Evolutionary conservation across 2,329 filamentous ascomycete genomes (phyloP).

Genomic region (Penicillium sp.): DNA sequence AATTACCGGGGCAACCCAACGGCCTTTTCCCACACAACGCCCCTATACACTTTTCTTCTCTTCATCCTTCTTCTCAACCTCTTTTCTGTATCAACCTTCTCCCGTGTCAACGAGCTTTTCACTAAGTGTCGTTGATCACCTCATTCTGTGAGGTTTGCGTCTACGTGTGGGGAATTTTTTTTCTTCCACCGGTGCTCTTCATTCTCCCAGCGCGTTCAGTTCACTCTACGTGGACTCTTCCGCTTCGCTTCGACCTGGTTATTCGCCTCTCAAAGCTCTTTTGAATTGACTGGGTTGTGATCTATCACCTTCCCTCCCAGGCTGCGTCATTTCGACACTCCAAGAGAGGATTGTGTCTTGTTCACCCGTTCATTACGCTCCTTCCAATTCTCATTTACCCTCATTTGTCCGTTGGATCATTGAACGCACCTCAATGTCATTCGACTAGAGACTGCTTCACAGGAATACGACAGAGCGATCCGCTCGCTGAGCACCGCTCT

Average conservation of each 20-base stretch:
- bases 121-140: constrained; percentile 51
- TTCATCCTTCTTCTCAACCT: constrained; percentile 21
- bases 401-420: constrained; percentile 23
- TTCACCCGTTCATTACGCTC: constrained; percentile 19
- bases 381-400: constrained; percentile 28
- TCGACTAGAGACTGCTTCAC: constrained; percentile 38
- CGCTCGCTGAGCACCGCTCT: constrained; percentile 44
- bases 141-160: constrained; percentile 30
- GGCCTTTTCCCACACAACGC: constrained; percentile 53
- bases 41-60: constrained; percentile 20
- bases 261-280: constrained; percentile 8
- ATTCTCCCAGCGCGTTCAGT: constrained; percentile 8
- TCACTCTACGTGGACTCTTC: constrained; percentile 5
- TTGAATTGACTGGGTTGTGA: constrained; percentile 8
- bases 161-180: constrained; percentile 26
- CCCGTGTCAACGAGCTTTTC: constrained; percentile 50
- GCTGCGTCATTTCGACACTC: neutral
- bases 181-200: constrained; percentile 13
- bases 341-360: constrained; percentile 2
- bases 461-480: constrained; percentile 37
- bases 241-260: constrained; percentile 10
- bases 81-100: constrained; percentile 22
- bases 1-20: constrained; percentile 14
- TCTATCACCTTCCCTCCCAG: neutral
- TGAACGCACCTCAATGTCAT: constrained; percentile 40